Base-by-base conservation (phyloP, 2,329 filamentous ascomycete species). In the Fusarium penzigii region DNA sequence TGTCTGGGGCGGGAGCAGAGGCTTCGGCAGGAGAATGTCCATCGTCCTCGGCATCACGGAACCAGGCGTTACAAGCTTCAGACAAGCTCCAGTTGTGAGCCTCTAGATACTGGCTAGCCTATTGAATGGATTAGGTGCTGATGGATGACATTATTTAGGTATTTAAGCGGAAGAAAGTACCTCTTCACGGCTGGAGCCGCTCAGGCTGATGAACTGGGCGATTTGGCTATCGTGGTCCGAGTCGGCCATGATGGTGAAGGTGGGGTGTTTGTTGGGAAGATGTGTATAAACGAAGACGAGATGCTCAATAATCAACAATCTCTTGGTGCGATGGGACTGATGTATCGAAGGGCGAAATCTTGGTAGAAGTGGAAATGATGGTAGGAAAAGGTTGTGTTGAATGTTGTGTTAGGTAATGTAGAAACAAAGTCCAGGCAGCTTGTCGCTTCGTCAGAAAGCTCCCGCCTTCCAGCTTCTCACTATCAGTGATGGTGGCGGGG, bases 61-160 rank as follows among this genome's bases (percentile, higher is more conserved):
- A 90, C 73, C 80, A 89, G 46, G 83, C 79, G 29, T 82, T 78
- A 48, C 82, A 79, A 14, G 87, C 87, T 10, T 77, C 73, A 58
- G 81, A 77, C 41, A 90, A 72, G 64, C 91, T 81, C 86, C 88
- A 91, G 58, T 80, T 74, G 64, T 81, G 85, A 36, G 80, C 79
- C 17, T 78, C 75, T 8, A 93, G 83, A 60, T 88, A 88, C 55
- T 86, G 78, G 50, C 78, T 77, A 43, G 88, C 88, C 88, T 92
- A 56, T 6, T 8, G 29, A 32, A 6, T 41, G 20, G n/a, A n/a
- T n/a, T 58, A 39, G 49, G 39, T 3, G 39, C 5, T 5, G 38
- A 16, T 54, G 6, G 32, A 29, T 16, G n/a, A 5, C 20, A 20
- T 34, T 7, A 13, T 13, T 12, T 13, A 12, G 20, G 36, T 25